Base-by-base conservation (phyloP, 2,329 filamentous ascomycete genomes). In the Sclerotinia trifoliorum region DNA sequence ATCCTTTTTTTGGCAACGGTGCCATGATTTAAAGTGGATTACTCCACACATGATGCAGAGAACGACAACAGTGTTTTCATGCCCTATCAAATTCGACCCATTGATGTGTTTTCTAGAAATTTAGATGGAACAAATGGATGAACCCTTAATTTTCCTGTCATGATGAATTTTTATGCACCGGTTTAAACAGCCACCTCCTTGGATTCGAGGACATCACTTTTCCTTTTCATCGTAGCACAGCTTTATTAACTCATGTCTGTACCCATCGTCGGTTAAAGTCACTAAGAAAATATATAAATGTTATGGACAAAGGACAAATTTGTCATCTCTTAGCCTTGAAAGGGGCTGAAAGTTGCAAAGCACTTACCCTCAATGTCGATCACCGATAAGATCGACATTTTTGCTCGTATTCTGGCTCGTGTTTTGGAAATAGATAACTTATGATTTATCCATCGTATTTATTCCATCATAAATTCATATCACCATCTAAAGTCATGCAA, bases 101-200 rank as follows among this genome's bases (percentile, higher is more conserved):
- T 48, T 49, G 8, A 29, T 17, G 26, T 60, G 42, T 26, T 44
- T 61, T 35, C 58, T 17, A 61, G 58, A 61, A 61, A 35, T 61
- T 35, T 35, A 26, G 6, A 48, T 35, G 58, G 44, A 61, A 48
- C 21, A 49, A 61, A 48, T 17, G 11, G 26, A 48, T n/a, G 21
- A 35, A 17, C 11, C 17, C 26, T 15, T 48, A 32, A 21, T 35
- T 35, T 17, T 11, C 13, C 29, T 1, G n/a, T 15, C 15, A n/a
- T 39, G 32, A 24, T n/a, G n/a, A n/a, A 8, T 39, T 10, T 4
- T 35, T 7, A 49, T 35, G 44, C 2, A 48, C 26, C 29, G 13
- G 13, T n/a, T n/a, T 15, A 35, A 42, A 61, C 26, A 48, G 57
- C 42, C 57, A n/a, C 19, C 48, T 19, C 11, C 35, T 7, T 32